Conservation (phyloP, 2,329 filamentous ascomycete species). For the Pyricularia sp. region DNA sequence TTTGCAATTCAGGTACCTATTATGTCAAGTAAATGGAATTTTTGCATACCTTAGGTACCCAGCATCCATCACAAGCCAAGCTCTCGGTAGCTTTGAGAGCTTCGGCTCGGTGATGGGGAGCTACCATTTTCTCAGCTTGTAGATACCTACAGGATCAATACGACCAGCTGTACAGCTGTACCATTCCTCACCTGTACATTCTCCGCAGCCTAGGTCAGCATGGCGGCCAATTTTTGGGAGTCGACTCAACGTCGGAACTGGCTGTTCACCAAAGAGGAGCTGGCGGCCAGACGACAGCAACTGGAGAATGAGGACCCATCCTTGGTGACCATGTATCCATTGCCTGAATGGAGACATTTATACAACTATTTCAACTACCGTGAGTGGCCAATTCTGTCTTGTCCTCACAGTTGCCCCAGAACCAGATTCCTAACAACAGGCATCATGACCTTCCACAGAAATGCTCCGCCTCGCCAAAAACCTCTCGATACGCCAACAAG, state of each 20-base stretch:
- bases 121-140: neutral
- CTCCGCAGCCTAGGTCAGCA: constrained; percentile 24
- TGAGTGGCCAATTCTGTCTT: constrained; percentile 31
- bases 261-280: constrained; percentile 78
- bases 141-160: neutral
- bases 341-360: constrained; percentile 73
- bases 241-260: constrained; percentile 86
- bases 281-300: constrained; percentile 64
- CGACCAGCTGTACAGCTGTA: neutral
- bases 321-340: constrained; percentile 67
- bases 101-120: neutral
- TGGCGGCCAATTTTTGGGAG: constrained; percentile 96
- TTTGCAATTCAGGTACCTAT: neutral
- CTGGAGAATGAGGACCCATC: constrained; percentile 69
- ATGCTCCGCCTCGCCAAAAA: constrained; percentile 76
- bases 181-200: neutral
- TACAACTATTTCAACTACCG: constrained; percentile 90
- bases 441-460: constrained; percentile 37
- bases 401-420: neutral
- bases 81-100: neutral
- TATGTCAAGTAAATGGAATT: neutral
- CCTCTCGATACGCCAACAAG: constrained; percentile 79
- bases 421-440: neutral
- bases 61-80: neutral
- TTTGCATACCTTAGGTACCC: neutral